Evolutionary conservation across 805 yeast genomes (phyloP).

Genomic region (Teunomyces stri): DNA sequence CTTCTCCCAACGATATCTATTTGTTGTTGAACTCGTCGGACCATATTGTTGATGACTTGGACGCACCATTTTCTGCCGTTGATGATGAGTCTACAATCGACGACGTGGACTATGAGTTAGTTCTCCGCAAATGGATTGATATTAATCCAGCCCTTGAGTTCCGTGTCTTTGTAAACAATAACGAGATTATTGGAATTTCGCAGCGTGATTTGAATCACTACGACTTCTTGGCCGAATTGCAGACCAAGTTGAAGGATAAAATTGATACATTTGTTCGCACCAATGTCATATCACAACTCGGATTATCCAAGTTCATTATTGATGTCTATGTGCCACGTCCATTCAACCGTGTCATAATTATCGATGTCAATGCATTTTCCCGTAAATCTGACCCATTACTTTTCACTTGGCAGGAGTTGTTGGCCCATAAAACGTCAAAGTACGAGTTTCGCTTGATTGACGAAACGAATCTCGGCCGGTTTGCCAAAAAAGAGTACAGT

Average conservation of each 20-base stretch:
- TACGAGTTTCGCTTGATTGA: slow-evolving; percentile 65
- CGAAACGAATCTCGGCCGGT: slow-evolving; percentile 68
- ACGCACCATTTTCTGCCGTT: slow-evolving; percentile 60
- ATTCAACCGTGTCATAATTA: slow-evolving; percentile 57
- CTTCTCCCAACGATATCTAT: slow-evolving; percentile 70
- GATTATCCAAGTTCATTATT: slow-evolving; percentile 48
- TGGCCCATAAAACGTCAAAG: slow-evolving; percentile 28
- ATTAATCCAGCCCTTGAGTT: slow-evolving; percentile 91
- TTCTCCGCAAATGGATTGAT: slow-evolving; percentile 77
- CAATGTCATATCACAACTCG: slow-evolving; percentile 17
- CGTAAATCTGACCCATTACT: slow-evolving; percentile 75
- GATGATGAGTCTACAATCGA: slow-evolving; percentile 16
- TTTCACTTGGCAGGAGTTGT: slow-evolving; percentile 82
- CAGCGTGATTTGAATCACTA: slow-evolving; percentile 89
- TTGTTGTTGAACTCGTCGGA: slow-evolving; percentile 81
- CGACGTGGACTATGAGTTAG: slow-evolving; percentile 53
- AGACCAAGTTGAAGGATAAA: slow-evolving; percentile 44
- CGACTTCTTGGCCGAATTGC: slow-evolving; percentile 57
- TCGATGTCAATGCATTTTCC: slow-evolving; percentile 86
- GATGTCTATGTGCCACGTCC: slow-evolving; percentile 86
- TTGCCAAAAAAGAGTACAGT: slow-evolving; percentile 78
- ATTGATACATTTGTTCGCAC: slow-evolving; percentile 57
- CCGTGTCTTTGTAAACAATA: slow-evolving; percentile 72
- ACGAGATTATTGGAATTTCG: slow-evolving; percentile 65
- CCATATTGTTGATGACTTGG: slow-evolving; percentile 81